Percentiles rank a stretch among this genome's conserved stretches.
phyloP scores from a whole-genome alignment of 257 asterid species.

The Coffea eugenioides region DNA sequence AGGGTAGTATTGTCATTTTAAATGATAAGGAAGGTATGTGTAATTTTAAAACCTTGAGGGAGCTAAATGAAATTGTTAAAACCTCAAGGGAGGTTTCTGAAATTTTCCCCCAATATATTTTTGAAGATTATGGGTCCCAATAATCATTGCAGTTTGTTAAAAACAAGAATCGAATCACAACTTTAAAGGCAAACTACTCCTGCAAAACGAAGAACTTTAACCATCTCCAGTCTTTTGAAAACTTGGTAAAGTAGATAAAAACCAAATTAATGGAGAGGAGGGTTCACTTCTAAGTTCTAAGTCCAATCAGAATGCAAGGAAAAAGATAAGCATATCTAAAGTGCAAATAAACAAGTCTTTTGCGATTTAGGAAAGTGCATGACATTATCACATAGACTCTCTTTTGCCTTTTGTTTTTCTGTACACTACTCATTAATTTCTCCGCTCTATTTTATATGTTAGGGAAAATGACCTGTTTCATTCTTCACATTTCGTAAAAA shows the following conservation, averaged over 20 bases:
- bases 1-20: too few relatives aligned
- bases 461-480: too few relatives aligned
- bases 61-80: too few relatives aligned
- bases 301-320: neutral
- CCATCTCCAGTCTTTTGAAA: conserved; percentile 10
- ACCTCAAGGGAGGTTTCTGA: neutral
- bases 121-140: conserved; percentile 8
- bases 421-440: too few relatives aligned
- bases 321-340: neutral
- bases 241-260: neutral
- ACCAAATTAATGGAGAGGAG: neutral
- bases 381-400: neutral
- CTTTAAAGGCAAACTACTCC: conserved; percentile 26
- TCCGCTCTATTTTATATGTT: too few relatives aligned
- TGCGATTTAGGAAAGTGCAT: neutral
- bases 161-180: neutral
- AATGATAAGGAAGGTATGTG: too few relatives aligned
- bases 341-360: neutral
- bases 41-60: too few relatives aligned
- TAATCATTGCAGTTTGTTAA: conserved; percentile 7
- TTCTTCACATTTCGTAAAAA: too few relatives aligned
- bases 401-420: neutral
- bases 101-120: too few relatives aligned
- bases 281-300: neutral
- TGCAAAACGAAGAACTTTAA: conserved; percentile 35